Evolutionary conservation across 768 basidiomycete genomes (phyloP), one percentile per base, ranked within the genome.

Genomic region (Rhizopogon vulgaris): DNA sequence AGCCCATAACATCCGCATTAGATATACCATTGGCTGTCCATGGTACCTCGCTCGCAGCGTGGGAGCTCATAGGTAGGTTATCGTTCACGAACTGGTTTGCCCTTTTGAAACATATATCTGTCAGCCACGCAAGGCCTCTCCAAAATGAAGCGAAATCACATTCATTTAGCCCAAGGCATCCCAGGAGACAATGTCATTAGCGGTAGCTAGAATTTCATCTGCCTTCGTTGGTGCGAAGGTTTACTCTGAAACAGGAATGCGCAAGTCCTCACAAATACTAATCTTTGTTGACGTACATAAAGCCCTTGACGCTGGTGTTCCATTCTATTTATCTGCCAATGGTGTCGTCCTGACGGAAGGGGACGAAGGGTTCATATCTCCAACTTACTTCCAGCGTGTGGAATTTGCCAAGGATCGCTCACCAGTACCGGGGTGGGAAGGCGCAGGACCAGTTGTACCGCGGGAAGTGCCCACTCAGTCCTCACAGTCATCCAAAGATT

Each of bases 331-430:
- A 2, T 94, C 92, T 2, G 73, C 80, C 3, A 97, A 98, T 56
- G 92, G 90, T 2, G 94, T 97, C 17, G 78, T 97, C 10, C 78
- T 98, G 1, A 92, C 90, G 0, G 83, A 82, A 46, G 95, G 95
- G 1, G 73, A 91, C 53, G 60, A 63, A 3, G 92, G 93, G 0
- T 73, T 80, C 51, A 61, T 95, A 11, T 60, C 69, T 1, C 75
- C 81, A 3, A 69, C 78, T 24, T 88, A 81, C 62, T 98, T 96
- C 69, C 57, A 69, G 15, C 75, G 79, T 14, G 92, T 92, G 1
- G 84, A 87, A 57, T 74, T 77, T 53, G 61, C 60, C 27, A 46
- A 46, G 45, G 52, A 61, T 27, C 54, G 56, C 32, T 59, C 52
- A 9, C 58, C 54, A 8, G 41, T 60, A 27, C 39, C 53, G 17